These are phyloP conservation scores for Claviceps quebecensis DNA, from an alignment of 2,329 filamentous ascomycete species.

Conservation along the genomic window DNA sequence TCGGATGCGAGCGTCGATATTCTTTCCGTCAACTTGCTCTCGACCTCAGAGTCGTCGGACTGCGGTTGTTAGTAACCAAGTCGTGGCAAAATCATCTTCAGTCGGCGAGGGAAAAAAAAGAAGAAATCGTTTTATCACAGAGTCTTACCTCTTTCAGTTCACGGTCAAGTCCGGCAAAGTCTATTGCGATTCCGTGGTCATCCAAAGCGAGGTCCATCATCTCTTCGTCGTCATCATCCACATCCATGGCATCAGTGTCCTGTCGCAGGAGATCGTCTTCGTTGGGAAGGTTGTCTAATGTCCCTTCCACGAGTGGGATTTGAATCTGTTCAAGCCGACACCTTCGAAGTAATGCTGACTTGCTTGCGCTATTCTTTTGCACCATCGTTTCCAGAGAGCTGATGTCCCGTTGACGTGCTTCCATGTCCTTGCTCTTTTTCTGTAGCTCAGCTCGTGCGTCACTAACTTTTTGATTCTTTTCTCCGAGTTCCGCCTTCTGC, in stretches of 20 bases:
- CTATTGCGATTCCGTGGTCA: conserved; percentile 81
- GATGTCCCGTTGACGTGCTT: conserved; percentile 58
- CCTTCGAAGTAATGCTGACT: conserved; percentile 71
- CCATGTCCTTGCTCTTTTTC: conserved; percentile 73
- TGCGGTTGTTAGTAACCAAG: conserved; percentile 33
- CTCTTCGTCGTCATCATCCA: conserved; percentile 55
- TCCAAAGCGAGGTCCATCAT: conserved; percentile 55
- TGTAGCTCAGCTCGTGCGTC: conserved; percentile 68
- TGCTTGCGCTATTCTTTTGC: conserved; percentile 69
- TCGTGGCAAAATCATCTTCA: neutral
- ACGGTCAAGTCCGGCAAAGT: conserved; percentile 71
- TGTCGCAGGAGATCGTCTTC: conserved; percentile 65
- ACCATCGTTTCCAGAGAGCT: conserved; percentile 69
- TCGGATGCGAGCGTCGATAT: conserved; percentile 62
- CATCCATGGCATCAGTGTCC: conserved; percentile 82
- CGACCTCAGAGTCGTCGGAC: conserved; percentile 55
- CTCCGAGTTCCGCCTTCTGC: conserved; percentile 51
- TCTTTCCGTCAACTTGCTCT: conserved; percentile 63
- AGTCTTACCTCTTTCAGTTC: conserved; percentile 61
- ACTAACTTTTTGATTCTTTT: conserved; percentile 62
- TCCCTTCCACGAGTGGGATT: conserved; percentile 63
- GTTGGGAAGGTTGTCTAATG: conserved; percentile 74
- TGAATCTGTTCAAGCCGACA: conserved; percentile 91
- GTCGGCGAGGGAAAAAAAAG: too few species aligned
- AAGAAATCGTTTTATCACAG: neutral